These are phyloP conservation scores for Suillus subalutaceus DNA, from an alignment of 768 basidiomycete genomes.

Conservation along the genomic window DNA sequence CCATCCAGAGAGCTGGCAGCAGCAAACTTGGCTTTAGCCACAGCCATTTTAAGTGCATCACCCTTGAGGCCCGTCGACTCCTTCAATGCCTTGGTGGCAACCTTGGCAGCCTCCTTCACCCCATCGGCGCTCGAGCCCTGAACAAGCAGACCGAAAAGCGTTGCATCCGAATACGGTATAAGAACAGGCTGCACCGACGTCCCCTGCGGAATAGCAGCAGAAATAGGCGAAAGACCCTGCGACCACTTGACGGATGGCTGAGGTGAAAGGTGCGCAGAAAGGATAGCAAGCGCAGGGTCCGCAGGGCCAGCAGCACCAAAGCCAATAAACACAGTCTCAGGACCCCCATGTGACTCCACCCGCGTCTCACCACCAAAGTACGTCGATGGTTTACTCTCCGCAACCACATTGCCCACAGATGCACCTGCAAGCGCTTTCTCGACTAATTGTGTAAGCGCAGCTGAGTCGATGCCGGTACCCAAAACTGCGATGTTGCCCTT, in stretches of 20 bases:
- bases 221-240: constrained; percentile 67
- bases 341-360: constrained; percentile 59
- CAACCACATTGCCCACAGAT: constrained; percentile 36
- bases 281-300: constrained; percentile 73
- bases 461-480: constrained; percentile 83
- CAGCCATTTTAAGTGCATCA: constrained; percentile 78
- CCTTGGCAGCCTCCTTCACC: constrained; percentile 69
- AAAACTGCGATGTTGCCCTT: constrained; percentile 84
- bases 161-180: constrained; percentile 90
- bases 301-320: constrained; percentile 74
- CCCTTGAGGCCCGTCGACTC: constrained; percentile 49
- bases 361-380: constrained; percentile 91
- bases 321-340: constrained; percentile 84
- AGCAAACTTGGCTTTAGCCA: constrained; percentile 87
- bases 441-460: constrained; percentile 70
- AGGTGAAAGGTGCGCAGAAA: constrained; percentile 81
- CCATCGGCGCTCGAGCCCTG: constrained; percentile 65
- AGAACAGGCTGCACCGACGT: constrained; percentile 74
- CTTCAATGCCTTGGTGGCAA: constrained; percentile 69
- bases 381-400: constrained; percentile 32
- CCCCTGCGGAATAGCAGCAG: constrained; percentile 57
- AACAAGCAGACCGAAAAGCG: constrained; percentile 82
- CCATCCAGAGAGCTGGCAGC: constrained; percentile 72
- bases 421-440: constrained; percentile 59
- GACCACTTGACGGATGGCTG: constrained; percentile 87